Evolutionary conservation across 129 eudicot genomes (phyloP).

Genomic region (sunflower (Helianthus annuus)): HanXRQr2.0-SUNRISE NC_035447.2:39266641-39267140

Average conservation of each 20-base stretch:
- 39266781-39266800: not conserved
- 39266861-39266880: not conserved
- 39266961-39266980: slow-evolving; percentile 23
- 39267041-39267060: slow-evolving; percentile 60
- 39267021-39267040: slow-evolving; percentile 52
- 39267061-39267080: slow-evolving; percentile 52
- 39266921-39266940: slow-evolving; percentile 57
- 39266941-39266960: slow-evolving; percentile 61
- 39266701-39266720: slow-evolving; percentile 62
- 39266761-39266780: slow-evolving; percentile 44
- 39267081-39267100: slow-evolving; percentile 62
- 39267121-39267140: slow-evolving; percentile 60
- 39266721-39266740: slow-evolving; percentile 14
- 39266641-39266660: not conserved
- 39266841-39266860: slow-evolving; percentile 62
- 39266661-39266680: not conserved
- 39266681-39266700: slow-evolving; percentile 43
- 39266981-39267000: slow-evolving; percentile 52
- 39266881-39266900: not conserved
- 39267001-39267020: slow-evolving; percentile 82
- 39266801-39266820: not conserved
- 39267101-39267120: slow-evolving; percentile 62
- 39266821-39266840: slow-evolving; percentile 12
- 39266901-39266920: slow-evolving; percentile 22
- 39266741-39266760: not conserved